Evolutionary conservation across 306 rosid genomes (phyloP).

Genomic region (Pyrus communis): DNA sequence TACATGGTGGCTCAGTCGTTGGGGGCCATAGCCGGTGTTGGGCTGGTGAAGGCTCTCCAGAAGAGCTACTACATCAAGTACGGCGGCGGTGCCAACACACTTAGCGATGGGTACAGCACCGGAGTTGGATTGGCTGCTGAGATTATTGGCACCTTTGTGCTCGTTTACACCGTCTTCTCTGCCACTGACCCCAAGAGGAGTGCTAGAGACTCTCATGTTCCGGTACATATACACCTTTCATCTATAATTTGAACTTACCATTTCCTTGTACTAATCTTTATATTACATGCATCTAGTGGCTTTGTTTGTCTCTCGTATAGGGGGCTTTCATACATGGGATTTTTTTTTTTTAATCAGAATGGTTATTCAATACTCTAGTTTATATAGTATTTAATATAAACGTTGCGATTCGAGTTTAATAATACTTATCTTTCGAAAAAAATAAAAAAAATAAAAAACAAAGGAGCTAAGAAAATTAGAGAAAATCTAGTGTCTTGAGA

Average conservation of each 20-base stretch:
- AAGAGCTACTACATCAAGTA: slow-evolving; percentile 28
- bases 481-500: neutral
- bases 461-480: neutral
- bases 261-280: too few relatives aligned
- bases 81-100: slow-evolving; percentile 77
- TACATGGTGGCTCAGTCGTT: slow-evolving; percentile 87
- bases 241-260: neutral
- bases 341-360: too few relatives aligned
- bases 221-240: slow-evolving; percentile 32
- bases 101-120: slow-evolving; percentile 39
- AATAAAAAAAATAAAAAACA: neutral
- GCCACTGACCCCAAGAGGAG: slow-evolving; percentile 91
- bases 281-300: too few relatives aligned
- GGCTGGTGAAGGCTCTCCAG: slow-evolving; percentile 79
- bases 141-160: slow-evolving; percentile 80
- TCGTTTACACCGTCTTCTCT: slow-evolving; percentile 34
- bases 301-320: too few relatives aligned
- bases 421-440: too few relatives aligned
- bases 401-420: too few relatives aligned
- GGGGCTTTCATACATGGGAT: too few relatives aligned
- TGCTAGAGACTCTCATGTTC: slow-evolving; percentile 92
- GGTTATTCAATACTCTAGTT: too few relatives aligned
- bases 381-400: too few relatives aligned
- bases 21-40: slow-evolving; percentile 91
- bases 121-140: slow-evolving; percentile 76